Percentiles rank a stretch among this genome's conserved stretches.
Evolutionary conservation across 306 rosid species (phyloP).

Genomic region (Malus sylvestris): DNA sequence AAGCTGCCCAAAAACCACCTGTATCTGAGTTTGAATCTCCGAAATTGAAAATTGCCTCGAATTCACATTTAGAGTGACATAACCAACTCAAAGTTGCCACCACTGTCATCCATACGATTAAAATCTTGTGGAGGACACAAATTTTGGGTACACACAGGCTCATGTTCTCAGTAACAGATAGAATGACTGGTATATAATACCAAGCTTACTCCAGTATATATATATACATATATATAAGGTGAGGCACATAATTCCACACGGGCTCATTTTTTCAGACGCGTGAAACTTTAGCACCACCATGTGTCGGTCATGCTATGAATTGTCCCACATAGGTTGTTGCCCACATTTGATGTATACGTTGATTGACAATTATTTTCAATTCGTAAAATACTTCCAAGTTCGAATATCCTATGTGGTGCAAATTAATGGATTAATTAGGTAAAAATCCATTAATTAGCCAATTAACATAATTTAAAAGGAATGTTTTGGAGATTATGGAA

Average conservation of each 20-base stretch:
- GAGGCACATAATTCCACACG: not conserved
- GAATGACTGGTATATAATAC: too few species aligned
- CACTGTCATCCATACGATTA: slow-evolving; percentile 6
- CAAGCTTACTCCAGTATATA: too few species aligned
- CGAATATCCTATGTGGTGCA: too few species aligned
- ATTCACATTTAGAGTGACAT: slow-evolving; percentile 32
- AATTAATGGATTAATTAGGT: too few species aligned
- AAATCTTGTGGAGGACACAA: not conserved
- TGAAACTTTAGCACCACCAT: not conserved
- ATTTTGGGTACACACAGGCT: not conserved
- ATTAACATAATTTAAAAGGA: too few species aligned
- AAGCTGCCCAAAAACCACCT: slow-evolving; percentile 60
- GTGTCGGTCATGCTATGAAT: not conserved
- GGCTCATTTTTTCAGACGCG: not conserved
- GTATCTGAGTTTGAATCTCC: slow-evolving; percentile 77
- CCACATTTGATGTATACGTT: not conserved
- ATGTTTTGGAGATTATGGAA: too few species aligned
- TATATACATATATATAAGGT: not conserved
- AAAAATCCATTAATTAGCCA: too few species aligned
- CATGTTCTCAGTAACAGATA: not conserved
- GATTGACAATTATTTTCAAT: not conserved
- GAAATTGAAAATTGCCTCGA: slow-evolving; percentile 69
- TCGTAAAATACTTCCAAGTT: too few species aligned
- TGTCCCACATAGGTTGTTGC: not conserved
- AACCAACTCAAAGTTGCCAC: slow-evolving; percentile 11